phyloP scores from a whole-genome alignment of 805 yeast genomes.

The Maudiozyma barnettii region DNA sequence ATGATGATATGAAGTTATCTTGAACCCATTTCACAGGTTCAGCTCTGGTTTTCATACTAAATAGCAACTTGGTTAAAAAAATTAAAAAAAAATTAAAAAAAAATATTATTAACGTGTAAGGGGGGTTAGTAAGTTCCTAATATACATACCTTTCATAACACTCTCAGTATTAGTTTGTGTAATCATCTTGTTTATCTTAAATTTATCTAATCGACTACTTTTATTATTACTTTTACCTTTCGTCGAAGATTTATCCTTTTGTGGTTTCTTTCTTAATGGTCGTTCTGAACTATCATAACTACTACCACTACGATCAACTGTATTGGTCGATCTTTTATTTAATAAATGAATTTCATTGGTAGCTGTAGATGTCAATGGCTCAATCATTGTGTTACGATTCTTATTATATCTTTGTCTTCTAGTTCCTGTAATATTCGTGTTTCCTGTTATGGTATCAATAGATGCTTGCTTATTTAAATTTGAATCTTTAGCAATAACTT shows the following conservation, averaged over 20 bases:
- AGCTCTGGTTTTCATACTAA: no score
- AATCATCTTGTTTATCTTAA: not conserved
- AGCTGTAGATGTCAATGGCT: no score
- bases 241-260: no score
- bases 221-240: not conserved
- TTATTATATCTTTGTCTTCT: not conserved
- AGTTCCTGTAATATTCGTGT: not conserved
- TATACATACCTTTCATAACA: not conserved
- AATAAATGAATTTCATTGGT: not conserved
- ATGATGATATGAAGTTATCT: no score
- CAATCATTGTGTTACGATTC: not conserved
- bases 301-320: not conserved
- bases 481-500: slow-evolving; percentile 8
- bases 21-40: no score
- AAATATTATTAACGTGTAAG: not conserved
- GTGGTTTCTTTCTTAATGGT: not conserved
- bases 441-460: slow-evolving; percentile 3
- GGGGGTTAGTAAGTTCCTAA: not conserved
- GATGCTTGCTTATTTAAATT: slow-evolving; percentile 8
- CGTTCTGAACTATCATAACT: not conserved
- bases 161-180: not conserved
- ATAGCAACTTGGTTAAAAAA: no score
- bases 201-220: not conserved
- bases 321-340: not conserved
- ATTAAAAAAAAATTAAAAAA: not conserved